Evolutionary conservation across 2,329 filamentous ascomycete genomes (phyloP).

Genomic region (Penicillium sp.): DNA sequence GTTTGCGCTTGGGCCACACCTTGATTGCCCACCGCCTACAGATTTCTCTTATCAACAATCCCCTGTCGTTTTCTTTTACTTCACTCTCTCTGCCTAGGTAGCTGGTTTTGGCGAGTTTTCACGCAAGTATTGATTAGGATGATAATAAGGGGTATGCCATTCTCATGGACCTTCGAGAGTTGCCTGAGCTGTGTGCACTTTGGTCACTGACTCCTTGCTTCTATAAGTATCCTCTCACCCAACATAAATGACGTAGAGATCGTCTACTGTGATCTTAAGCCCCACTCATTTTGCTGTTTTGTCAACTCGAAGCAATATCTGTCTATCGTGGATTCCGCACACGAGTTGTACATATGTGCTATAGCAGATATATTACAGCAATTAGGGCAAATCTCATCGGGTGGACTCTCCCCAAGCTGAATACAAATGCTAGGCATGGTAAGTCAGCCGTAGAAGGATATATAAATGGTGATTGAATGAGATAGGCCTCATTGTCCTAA

Average conservation of each 20-base stretch:
- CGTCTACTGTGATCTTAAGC: not conserved
- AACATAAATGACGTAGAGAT: not conserved
- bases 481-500: not conserved
- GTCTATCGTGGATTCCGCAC: not conserved
- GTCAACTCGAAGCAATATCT: not conserved
- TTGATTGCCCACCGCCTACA: constrained; percentile 31
- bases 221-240: not conserved
- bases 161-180: not conserved
- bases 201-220: not conserved
- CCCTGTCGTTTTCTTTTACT: constrained; percentile 6
- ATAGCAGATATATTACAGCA: not conserved
- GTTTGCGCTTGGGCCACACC: constrained; percentile 40
- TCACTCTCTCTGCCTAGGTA: not conserved
- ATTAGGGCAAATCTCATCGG: not conserved
- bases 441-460: not conserved
- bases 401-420: not conserved
- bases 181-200: not conserved
- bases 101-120: not conserved
- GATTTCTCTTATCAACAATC: constrained; percentile 13
- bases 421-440: not conserved
- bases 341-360: not conserved
- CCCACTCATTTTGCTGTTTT: not conserved
- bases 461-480: not conserved
- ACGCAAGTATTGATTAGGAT: not conserved
- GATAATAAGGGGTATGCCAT: not conserved